Base-by-base conservation (phyloP, 176 grass and related monocot species). In the Pharus latifolius region DNA sequence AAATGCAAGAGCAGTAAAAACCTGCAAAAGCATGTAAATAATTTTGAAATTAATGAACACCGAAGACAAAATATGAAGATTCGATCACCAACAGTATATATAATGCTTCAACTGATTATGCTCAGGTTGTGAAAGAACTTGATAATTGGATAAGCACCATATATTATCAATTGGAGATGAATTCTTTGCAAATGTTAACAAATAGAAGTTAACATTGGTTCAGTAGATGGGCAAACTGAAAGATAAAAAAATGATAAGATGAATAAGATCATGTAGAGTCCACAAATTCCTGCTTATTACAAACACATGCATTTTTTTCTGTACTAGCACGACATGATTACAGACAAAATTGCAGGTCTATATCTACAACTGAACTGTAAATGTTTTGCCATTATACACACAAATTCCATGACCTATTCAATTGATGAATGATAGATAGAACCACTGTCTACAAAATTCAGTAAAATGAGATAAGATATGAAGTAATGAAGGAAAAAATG, bases 1-100 rank as follows among this genome's bases (percentile, higher is more conserved):
- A 81, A 90, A 98, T 7, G 86, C 76, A 62, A 98, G 84, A 72
- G 89, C 85, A 43, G 88, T 96, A 25, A 92, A 84, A 23, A 96
- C 88, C 92, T 96, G 77, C 49, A 96, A 69, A 69, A 71, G 31
- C 17, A 80, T 17, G n/a, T 0, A 28, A 42, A 34, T 51, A 56
- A 15, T 33, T 57, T 9, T 56, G 19, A 68, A 61, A 50, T 19
- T 54, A 58, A 59, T 66, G 25, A 26, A 14, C 13, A 64, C n/a
- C 2, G 10, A 24, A 46, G 76, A 20, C 3, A 40, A 70, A 66
- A 47, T 31, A 60, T 25, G 49, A 58, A 56, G 10, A 25, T 64
- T 20, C 17, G 60, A 67, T 42, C n/a, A 2, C 4, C 26, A 22
- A 26, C 12, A 40, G 12, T 28, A 49, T 25, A 63, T 49, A 49